A percentile compares a stretch with the other conserved stretches of the same genome.
These are phyloP conservation scores for Elaeis guineensis DNA, from an alignment of 176 grass and related monocot genomes.

Conservation along the genomic window DNA sequence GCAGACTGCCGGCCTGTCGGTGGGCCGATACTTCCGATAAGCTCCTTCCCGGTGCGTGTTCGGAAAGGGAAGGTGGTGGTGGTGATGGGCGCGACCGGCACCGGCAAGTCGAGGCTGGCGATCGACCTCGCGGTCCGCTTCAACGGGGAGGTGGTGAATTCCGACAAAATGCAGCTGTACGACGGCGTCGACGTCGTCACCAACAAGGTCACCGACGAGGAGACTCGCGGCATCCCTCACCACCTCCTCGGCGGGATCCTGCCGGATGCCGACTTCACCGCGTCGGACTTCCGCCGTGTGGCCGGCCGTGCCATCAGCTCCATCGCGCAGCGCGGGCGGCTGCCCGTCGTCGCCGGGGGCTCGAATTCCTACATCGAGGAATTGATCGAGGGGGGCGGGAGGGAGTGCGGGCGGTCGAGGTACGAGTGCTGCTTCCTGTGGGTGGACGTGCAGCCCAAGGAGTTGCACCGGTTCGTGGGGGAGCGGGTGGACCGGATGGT, in stretches of 20 bases:
- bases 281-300: slow-evolving; percentile 27
- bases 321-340: slow-evolving; percentile 11
- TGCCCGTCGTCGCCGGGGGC: slow-evolving; percentile 34
- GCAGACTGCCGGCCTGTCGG: slow-evolving; percentile 1
- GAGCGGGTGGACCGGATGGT: slow-evolving; percentile 41
- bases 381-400: slow-evolving; percentile 29
- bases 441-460: slow-evolving; percentile 37
- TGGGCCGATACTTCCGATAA: neutral
- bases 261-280: slow-evolving; percentile 31
- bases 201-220: slow-evolving; percentile 42
- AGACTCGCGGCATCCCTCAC: slow-evolving; percentile 33
- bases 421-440: slow-evolving; percentile 35
- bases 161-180: slow-evolving; percentile 48
- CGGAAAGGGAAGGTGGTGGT: slow-evolving; percentile 34
- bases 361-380: slow-evolving; percentile 43
- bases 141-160: slow-evolving; percentile 50
- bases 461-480: slow-evolving; percentile 28
- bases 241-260: slow-evolving; percentile 27
- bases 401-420: slow-evolving; percentile 11
- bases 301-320: slow-evolving; percentile 8
- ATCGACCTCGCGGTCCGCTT: slow-evolving; percentile 31
- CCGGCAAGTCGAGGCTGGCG: slow-evolving; percentile 41
- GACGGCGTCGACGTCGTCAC: slow-evolving; percentile 32
- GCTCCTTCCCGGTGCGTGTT: neutral
- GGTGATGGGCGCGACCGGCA: slow-evolving; percentile 42